Evolutionary conservation across 2,329 filamentous ascomycete genomes (phyloP).

Genomic region (Fusarium sp.): DNA sequence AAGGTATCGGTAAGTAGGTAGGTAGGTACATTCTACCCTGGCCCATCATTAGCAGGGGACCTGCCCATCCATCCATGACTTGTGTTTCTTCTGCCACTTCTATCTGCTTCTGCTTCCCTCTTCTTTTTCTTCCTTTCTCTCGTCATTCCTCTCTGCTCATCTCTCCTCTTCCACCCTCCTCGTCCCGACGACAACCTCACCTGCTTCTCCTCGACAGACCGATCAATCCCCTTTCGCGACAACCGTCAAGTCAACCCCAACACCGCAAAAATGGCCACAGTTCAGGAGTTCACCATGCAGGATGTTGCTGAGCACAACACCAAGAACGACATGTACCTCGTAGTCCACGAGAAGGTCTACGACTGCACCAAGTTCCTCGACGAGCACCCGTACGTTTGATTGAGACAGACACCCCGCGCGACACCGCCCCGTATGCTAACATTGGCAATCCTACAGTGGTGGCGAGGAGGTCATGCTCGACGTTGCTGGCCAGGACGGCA

Average conservation of each 20-base stretch:
- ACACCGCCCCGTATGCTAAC: constrained; percentile 34
- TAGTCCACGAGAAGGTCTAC: constrained; percentile 98
- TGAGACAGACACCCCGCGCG: constrained; percentile 7
- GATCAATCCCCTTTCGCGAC: constrained; percentile 22
- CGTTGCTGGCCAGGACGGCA: constrained; percentile 94
- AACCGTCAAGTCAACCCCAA: constrained; percentile 14
- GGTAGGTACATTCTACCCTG: neutral
- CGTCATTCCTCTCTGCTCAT: constrained; percentile 13
- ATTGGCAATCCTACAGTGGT: constrained; percentile 69
- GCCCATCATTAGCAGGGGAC: constrained; percentile 29
- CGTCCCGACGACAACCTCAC: constrained; percentile 29
- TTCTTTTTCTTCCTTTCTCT: constrained; percentile 22
- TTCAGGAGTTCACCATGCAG: constrained; percentile 75
- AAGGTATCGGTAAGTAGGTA: constrained; percentile 3
- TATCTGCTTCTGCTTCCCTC: constrained; percentile 22
- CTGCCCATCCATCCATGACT: constrained; percentile 6
- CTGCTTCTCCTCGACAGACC: constrained; percentile 15
- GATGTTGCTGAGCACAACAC: constrained; percentile 88
- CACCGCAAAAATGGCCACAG: constrained; percentile 48
- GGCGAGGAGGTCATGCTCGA: constrained; percentile 98
- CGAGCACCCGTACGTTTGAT: constrained; percentile 84
- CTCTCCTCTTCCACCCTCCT: constrained; percentile 6
- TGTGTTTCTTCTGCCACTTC: constrained; percentile 25
- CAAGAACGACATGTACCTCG: constrained; percentile 94
- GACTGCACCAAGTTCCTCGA: constrained; percentile 89